Evolutionary conservation across 1,139 yeast species (phyloP), one percentile per base, ranked within the genome.

Genomic region (Arxiozyma heterogenica): DNA sequence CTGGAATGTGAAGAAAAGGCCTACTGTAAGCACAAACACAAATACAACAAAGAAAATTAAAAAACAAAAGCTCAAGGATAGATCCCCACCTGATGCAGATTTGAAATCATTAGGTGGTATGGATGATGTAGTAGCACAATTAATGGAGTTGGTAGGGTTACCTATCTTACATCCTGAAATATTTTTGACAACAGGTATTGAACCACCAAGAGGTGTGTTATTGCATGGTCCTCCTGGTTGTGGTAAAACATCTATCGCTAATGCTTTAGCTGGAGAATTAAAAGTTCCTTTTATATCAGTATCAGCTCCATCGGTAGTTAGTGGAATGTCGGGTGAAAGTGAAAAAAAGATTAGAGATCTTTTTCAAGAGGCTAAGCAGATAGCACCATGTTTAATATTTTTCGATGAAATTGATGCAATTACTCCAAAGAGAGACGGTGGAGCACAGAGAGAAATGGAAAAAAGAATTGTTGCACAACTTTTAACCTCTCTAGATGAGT

Each of bases 311-410:
- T 86, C 96, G 0, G 89, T 94, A 7, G 98, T 93, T 0, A 87
- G 96, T 55, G 98, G 99, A n/a, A 93, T 93, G 98, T 88, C 96
- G n/a, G 98, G 98, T 48, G 99, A 93, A 70, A 84, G 94, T 56
- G 98, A 94, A 68, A 93, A 93, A 74, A 91, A 91, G 67, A 76
- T 93, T 20, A 76, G 98, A 58, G 98, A 93, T 58, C 76, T 93
- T 44, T 93, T 93, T 64, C 97, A 90, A 47, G 98, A 94, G 66
- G 98, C 98, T 2, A 86, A 85, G 64, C 64, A 79, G 8, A 68
- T 90, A 55, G 98, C 98, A 0, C 98, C 98, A 3, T 91, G 98
- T 69, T 73, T 93, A 44, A 79, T 93, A 53, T 93, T 93, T 65
- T 84, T 93, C 69, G 99, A 93, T 71, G 97, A 91, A 69, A 91